Evolutionary conservation across 805 yeast species (phyloP).

Genomic region (Metschnikowia orientalis): DNA sequence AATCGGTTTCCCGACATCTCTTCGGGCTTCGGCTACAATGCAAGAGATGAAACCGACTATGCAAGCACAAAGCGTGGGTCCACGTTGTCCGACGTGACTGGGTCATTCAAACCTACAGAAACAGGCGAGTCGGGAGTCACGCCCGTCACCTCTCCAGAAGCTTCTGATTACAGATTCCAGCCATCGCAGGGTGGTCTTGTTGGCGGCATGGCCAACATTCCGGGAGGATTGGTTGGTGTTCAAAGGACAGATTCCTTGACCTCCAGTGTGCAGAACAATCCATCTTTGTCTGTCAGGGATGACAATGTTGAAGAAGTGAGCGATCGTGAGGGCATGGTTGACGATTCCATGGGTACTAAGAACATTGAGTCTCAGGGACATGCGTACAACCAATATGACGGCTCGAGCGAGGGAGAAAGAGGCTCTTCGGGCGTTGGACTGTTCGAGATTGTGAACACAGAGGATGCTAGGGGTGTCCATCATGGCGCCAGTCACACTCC

Average conservation of each 20-base stretch:
- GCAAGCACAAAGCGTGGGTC: slow-evolving; percentile 25
- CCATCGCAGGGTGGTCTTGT: slow-evolving; percentile 27
- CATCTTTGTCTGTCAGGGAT: slow-evolving; percentile 86
- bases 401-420: slow-evolving; percentile 35
- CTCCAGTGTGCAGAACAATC: slow-evolving; percentile 87
- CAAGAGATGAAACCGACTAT: slow-evolving; percentile 14
- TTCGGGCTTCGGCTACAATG: slow-evolving; percentile 23
- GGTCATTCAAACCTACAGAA: slow-evolving; percentile 23
- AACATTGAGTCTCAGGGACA: no score
- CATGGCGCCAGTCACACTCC: no score
- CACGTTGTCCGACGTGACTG: slow-evolving; percentile 31
- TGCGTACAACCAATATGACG: slow-evolving; percentile 9
- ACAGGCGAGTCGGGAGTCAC: slow-evolving; percentile 38
- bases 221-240: slow-evolving; percentile 41
- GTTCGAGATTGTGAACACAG: slow-evolving; percentile 51
- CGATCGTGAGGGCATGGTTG: slow-evolving; percentile 38
- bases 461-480: slow-evolving; percentile 34
- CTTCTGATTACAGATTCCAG: slow-evolving; percentile 46
- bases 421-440: slow-evolving; percentile 46
- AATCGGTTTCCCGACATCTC: slow-evolving; percentile 34
- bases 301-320: slow-evolving; percentile 47
- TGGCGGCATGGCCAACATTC: slow-evolving; percentile 41
- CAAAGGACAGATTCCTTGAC: slow-evolving; percentile 77
- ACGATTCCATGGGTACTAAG: slow-evolving; percentile 7
- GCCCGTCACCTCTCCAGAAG: slow-evolving; percentile 45